These are phyloP conservation scores for Cercophora scortea DNA, from an alignment of 495 filamentous ascomycete species.

Conservation along the genomic window DNA sequence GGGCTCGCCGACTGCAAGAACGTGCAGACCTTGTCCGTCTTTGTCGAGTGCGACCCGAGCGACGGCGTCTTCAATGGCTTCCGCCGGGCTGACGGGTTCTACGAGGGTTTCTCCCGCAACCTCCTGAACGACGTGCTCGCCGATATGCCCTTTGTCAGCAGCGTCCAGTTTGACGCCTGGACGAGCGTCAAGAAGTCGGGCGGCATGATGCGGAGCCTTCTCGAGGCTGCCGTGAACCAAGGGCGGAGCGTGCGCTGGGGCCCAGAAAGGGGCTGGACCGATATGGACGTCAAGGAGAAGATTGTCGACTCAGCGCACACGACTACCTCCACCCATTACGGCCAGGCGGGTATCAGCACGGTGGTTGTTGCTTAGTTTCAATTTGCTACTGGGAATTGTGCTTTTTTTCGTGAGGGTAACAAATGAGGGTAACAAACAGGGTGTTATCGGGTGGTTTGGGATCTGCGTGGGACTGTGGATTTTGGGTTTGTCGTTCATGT, in stretches of 20 bases:
- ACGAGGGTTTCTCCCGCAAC: constrained; percentile 59
- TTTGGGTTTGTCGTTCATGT: too few relatives aligned
- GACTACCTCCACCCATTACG: neutral
- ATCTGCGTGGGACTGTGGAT: too few relatives aligned
- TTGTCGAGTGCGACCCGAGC: constrained; percentile 72
- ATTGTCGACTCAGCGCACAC: too few relatives aligned
- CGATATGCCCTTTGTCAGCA: constrained; percentile 49
- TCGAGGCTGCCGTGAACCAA: constrained; percentile 43
- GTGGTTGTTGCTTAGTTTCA: neutral
- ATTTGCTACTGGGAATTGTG: too few relatives aligned
- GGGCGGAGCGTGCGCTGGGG: constrained; percentile 60
- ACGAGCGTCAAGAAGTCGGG: constrained; percentile 61
- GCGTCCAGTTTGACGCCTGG: constrained; percentile 71
- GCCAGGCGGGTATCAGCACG: neutral
- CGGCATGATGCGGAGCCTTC: constrained; percentile 60
- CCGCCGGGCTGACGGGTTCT: constrained; percentile 60
- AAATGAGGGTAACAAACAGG: too few relatives aligned
- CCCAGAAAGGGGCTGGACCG: constrained; percentile 59
- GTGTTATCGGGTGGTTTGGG: too few relatives aligned
- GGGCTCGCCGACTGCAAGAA: constrained; percentile 57
- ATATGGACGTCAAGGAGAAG: constrained; percentile 24
- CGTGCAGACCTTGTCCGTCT: constrained; percentile 60
- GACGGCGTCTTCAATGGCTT: constrained; percentile 67
- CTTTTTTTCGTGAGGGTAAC: too few relatives aligned
- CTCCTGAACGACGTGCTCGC: constrained; percentile 53